Conservation (phyloP, 2,329 filamentous ascomycete genomes). For the Penicillium expansum region DNA sequence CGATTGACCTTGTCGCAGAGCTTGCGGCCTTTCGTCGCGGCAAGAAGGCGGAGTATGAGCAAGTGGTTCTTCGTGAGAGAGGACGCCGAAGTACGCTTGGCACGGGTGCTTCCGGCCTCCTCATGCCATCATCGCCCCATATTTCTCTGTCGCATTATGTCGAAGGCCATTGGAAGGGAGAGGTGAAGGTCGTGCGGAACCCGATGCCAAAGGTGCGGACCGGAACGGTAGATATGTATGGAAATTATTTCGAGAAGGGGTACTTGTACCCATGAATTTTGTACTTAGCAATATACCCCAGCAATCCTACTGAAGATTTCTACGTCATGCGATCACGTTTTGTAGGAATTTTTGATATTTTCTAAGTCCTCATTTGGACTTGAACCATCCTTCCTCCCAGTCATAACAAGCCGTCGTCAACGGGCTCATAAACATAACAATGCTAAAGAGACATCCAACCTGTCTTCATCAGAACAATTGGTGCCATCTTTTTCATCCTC, state of each 20-base stretch:
- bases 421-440: slow-evolving; percentile 14
- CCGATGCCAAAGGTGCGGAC: slow-evolving; percentile 38
- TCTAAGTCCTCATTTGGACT: slow-evolving; percentile 14
- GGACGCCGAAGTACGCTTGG: slow-evolving; percentile 28
- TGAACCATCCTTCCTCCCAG: slow-evolving; percentile 18
- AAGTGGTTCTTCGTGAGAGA: slow-evolving; percentile 27
- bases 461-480: slow-evolving; percentile 11
- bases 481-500: slow-evolving; percentile 20
- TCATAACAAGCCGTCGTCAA: slow-evolving; percentile 22
- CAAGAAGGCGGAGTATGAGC: slow-evolving; percentile 51
- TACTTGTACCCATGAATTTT: slow-evolving; percentile 50
- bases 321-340: slow-evolving; percentile 8
- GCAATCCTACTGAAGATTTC: not conserved
- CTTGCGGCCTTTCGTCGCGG: slow-evolving; percentile 55
- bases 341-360: slow-evolving; percentile 26
- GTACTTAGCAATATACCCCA: slow-evolving; percentile 1
- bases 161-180: slow-evolving; percentile 59
- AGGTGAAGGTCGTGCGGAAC: slow-evolving; percentile 56
- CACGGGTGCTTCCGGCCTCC: slow-evolving; percentile 15
- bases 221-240: slow-evolving; percentile 52
- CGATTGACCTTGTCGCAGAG: slow-evolving; percentile 53
- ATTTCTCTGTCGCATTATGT: slow-evolving; percentile 41
- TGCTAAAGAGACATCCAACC: slow-evolving; percentile 9
- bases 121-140: slow-evolving; percentile 19
- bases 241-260: slow-evolving; percentile 53